phyloP scores from a whole-genome alignment of 2,329 filamentous ascomycete species.

The Leptosphaerulina australis region DNA sequence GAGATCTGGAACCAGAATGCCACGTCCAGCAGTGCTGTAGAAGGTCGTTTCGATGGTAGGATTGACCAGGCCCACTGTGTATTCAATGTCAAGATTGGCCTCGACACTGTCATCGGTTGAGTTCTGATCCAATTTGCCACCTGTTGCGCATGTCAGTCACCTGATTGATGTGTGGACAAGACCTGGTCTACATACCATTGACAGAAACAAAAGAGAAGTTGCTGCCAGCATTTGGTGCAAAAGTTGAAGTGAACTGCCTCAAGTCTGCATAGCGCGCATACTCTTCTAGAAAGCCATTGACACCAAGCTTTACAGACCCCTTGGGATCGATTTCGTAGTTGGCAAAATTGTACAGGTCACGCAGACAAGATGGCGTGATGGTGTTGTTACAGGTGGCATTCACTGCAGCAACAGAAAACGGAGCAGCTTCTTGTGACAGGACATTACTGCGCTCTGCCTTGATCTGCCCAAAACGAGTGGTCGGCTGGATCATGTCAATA shows the following conservation, averaged over 20 bases:
- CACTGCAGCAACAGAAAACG: constrained; percentile 29
- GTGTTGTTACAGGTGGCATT: constrained; percentile 51
- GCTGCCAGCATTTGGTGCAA: constrained; percentile 51
- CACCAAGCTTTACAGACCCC: constrained; percentile 49
- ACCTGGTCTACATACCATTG: constrained; percentile 50
- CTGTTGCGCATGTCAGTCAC: constrained; percentile 18
- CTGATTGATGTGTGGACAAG: too few species aligned
- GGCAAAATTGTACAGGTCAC: constrained; percentile 53
- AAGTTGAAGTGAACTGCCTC: constrained; percentile 47
- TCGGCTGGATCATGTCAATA: constrained; percentile 69
- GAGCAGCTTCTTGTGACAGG: constrained; percentile 34
- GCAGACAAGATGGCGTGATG: constrained; percentile 56
- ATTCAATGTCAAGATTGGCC: constrained; percentile 59
- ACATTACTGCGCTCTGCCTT: constrained; percentile 50
- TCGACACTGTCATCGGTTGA: constrained; percentile 52
- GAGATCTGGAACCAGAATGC: constrained; percentile 55
- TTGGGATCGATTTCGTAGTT: constrained; percentile 50
- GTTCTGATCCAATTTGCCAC: constrained; percentile 43
- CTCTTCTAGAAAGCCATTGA: constrained; percentile 57
- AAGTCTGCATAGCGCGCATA: constrained; percentile 58
- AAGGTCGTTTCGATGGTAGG: constrained; percentile 53
- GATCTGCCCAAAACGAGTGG: constrained; percentile 65
- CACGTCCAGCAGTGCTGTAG: constrained; percentile 57
- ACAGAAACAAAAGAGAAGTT: constrained; percentile 54
- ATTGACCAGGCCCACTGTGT: constrained; percentile 53